Conservation (phyloP, 202 grass and related monocot genomes). For the Musa balbisiana region DNA sequence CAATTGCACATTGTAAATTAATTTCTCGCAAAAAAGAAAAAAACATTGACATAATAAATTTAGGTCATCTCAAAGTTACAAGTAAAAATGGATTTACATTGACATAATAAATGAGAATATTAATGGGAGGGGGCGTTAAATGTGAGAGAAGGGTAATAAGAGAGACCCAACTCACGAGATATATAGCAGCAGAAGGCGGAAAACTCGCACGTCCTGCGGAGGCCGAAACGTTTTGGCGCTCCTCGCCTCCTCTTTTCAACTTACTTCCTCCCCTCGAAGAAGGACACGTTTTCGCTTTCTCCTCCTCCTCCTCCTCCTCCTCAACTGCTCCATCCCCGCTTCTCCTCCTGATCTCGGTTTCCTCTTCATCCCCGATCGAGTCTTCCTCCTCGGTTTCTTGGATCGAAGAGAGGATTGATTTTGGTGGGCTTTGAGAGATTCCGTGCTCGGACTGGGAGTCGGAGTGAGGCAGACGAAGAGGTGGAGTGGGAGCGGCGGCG, state of each 20-base stretch:
- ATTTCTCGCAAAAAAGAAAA: no score
- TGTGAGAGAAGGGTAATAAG: no score
- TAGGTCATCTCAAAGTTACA: no score
- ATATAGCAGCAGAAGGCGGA: no score
- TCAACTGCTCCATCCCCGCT: background rate
- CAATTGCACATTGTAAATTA: no score
- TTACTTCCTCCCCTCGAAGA: background rate
- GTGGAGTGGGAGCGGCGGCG: background rate
- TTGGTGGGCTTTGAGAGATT: background rate
- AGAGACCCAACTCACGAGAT: no score
- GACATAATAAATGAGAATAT: no score
- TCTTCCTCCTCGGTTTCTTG: background rate
- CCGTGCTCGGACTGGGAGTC: background rate
- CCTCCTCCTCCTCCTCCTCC: background rate
- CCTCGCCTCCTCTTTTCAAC: background rate
- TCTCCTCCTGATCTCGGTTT: background rate
- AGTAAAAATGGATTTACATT: no score
- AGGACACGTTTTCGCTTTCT: background rate
- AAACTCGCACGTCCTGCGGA: background rate
- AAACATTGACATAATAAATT: no score
- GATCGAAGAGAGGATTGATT: background rate
- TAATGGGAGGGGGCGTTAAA: no score
- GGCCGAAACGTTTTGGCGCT: constrained; percentile 8
- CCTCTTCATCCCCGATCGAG: background rate
- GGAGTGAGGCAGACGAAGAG: background rate